Percentiles rank a stretch among this genome's conserved stretches.
phyloP scores from a whole-genome alignment of 225 moss, liverwort and hornwort species.

The Marchantia polymorpha region DNA sequence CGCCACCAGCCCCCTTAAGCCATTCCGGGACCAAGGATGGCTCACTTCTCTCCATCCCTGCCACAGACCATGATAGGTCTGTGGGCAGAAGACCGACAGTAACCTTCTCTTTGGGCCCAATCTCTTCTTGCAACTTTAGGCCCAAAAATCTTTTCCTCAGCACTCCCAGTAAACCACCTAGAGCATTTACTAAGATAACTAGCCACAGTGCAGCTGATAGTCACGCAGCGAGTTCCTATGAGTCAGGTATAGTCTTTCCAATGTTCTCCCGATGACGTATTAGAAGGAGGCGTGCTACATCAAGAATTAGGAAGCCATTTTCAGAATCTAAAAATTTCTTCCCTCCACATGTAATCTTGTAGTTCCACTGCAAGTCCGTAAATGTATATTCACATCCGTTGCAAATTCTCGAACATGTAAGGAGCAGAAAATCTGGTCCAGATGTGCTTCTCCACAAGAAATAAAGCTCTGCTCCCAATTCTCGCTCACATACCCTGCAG shows the following conservation, averaged over 20 bases:
- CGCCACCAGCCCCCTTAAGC: slow-evolving; percentile 99
- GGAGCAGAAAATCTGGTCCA: neutral
- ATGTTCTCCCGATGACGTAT: neutral
- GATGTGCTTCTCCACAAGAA: neutral
- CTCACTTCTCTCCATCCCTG: slow-evolving; percentile 99
- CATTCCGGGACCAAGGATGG: slow-evolving; percentile 99
- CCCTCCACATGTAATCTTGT: neutral
- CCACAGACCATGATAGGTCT: slow-evolving; percentile 99
- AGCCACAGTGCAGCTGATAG: neutral
- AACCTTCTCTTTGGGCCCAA: slow-evolving; percentile 60
- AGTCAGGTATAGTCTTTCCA: neutral
- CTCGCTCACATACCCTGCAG: neutral
- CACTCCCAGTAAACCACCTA: neutral
- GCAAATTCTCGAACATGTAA: neutral
- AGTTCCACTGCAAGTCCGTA: slow-evolving; percentile 3
- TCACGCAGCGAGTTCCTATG: neutral
- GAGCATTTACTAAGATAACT: neutral
- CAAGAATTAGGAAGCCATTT: neutral
- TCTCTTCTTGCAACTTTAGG: slow-evolving; percentile 26
- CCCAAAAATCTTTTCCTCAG: neutral
- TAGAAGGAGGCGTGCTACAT: neutral
- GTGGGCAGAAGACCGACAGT: slow-evolving; percentile 86
- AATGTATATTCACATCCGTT: slow-evolving; percentile 1
- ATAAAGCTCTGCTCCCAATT: neutral
- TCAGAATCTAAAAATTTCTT: neutral